Conservation (phyloP, 306 rosid genomes). For the Abrus precatorius region DNA sequence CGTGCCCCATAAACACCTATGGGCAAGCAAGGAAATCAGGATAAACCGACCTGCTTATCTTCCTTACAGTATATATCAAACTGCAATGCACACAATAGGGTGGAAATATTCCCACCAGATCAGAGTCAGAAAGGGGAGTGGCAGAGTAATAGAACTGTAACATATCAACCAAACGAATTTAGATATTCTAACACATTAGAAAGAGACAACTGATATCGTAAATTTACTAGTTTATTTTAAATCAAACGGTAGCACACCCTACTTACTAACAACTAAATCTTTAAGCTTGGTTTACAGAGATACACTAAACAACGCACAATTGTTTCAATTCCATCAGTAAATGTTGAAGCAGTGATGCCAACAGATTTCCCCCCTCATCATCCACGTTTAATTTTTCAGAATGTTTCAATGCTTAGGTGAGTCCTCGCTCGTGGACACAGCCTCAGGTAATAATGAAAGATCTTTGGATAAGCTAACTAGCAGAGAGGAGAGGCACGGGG, state of each 20-base stretch:
- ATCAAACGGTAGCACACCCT: not conserved
- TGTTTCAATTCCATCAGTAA: not conserved
- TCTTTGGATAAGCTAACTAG: not conserved
- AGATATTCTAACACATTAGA: not conserved
- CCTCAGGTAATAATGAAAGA: not conserved
- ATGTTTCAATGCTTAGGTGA: not conserved
- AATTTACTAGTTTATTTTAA: not conserved
- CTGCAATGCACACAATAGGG: constrained; percentile 31
- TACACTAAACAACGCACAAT: not conserved
- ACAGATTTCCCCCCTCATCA: not conserved
- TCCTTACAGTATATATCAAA: constrained; percentile 44
- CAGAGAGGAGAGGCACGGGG: not conserved
- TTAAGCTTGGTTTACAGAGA: not conserved
- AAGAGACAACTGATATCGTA: constrained; percentile 10
- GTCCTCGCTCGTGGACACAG: not conserved
- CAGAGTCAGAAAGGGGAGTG: constrained; percentile 12
- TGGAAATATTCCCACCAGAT: not conserved
- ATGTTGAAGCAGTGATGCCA: not conserved
- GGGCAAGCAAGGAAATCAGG: constrained; percentile 42
- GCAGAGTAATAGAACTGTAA: constrained; percentile 20
- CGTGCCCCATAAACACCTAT: constrained; percentile 36
- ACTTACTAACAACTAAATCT: not conserved
- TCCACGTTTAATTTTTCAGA: not conserved
- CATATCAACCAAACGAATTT: constrained; percentile 30
- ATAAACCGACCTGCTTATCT: constrained; percentile 35